phyloP scores from a whole-genome alignment of 352 stramenopile genomes.

The Pythium folliculosum region DNA sequence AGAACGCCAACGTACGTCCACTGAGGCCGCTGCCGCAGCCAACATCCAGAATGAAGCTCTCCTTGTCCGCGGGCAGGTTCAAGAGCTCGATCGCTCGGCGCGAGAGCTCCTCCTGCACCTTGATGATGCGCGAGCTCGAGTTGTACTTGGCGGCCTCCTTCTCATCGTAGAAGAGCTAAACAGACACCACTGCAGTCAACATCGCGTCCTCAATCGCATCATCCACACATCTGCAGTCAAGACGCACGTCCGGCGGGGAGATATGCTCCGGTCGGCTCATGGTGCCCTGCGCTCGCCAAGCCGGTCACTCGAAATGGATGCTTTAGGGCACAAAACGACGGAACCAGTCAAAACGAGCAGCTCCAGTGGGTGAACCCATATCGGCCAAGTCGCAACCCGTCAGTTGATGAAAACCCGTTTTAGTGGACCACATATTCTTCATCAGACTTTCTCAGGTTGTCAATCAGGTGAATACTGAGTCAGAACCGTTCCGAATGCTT shows the following conservation, averaged over 20 bases:
- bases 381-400: not conserved
- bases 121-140: constrained; percentile 90
- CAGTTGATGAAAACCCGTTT: not conserved
- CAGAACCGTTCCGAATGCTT: not conserved
- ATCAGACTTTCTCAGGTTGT: not conserved
- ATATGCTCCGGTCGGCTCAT: constrained; percentile 90
- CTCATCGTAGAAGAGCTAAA: constrained; percentile 91
- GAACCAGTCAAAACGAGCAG: constrained; percentile 27
- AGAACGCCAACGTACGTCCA: constrained; percentile 61
- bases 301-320: constrained; percentile 24
- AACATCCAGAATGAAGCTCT: constrained; percentile 95
- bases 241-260: constrained; percentile 74
- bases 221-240: not conserved
- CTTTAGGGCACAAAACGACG: constrained; percentile 24
- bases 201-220: not conserved
- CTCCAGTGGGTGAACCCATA: not conserved
- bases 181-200: not conserved
- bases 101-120: constrained; percentile 95
- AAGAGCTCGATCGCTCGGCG: constrained; percentile 97
- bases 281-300: constrained; percentile 1
- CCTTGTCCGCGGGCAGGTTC: constrained; percentile 87
- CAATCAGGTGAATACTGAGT: not conserved
- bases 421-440: constrained; percentile 12
- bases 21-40: constrained; percentile 97
- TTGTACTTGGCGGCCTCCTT: constrained; percentile 94